Percentiles rank a stretch among this genome's conserved stretches.
Evolutionary conservation across 768 basidiomycete genomes (phyloP).

Genomic region (Mycena indigotica): DNA sequence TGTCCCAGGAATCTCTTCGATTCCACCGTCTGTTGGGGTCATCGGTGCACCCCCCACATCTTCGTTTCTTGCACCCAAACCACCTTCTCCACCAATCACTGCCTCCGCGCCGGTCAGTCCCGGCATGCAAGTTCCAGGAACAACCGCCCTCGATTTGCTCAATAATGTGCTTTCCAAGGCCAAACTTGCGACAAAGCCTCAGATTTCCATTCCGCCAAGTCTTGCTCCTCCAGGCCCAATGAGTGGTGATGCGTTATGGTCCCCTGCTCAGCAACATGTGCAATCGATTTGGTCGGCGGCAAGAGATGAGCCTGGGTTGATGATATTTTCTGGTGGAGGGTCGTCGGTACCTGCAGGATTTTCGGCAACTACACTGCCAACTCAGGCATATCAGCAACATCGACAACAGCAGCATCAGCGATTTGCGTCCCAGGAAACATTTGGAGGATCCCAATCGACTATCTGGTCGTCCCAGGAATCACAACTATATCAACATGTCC

Average conservation of each 20-base stretch:
- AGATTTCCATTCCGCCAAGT: neutral
- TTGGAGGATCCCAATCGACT: neutral
- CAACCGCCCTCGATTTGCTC: slow-evolving; percentile 21
- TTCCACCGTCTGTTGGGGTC: neutral
- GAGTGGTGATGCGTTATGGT: slow-evolving; percentile 1
- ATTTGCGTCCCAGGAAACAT: neutral
- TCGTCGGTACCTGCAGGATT: neutral
- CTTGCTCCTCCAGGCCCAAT: neutral
- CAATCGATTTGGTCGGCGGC: slow-evolving; percentile 25
- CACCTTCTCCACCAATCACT: neutral
- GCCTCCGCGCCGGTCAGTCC: slow-evolving; percentile 3
- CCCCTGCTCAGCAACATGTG: neutral
- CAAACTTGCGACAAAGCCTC: neutral
- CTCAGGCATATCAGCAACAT: neutral
- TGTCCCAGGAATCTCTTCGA: neutral
- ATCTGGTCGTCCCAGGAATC: neutral
- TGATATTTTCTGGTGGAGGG: neutral
- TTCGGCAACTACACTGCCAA: neutral
- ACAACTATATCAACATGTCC: neutral
- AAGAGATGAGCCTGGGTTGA: slow-evolving; percentile 18
- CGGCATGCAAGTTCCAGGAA: slow-evolving; percentile 18
- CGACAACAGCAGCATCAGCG: slow-evolving; percentile 1
- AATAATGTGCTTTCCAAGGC: slow-evolving; percentile 12
- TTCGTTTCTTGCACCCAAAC: slow-evolving; percentile 15
- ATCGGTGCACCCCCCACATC: neutral